Evolutionary conservation across 805 yeast species (phyloP).

Genomic region (Myxozyma geophila): DNA sequence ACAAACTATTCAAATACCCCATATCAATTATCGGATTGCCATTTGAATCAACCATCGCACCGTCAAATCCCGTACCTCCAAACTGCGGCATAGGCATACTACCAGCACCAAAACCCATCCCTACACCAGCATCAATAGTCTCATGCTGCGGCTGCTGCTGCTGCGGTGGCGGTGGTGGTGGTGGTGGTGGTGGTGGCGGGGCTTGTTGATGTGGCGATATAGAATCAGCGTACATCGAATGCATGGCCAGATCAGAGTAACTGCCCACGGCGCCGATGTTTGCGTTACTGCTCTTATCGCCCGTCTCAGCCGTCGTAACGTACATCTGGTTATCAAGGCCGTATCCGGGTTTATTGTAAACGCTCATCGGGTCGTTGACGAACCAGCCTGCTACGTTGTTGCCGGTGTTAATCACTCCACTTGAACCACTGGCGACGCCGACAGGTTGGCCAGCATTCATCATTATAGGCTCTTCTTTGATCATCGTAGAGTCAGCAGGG

Average conservation of each 20-base stretch:
- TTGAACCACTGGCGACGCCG: too few relatives aligned
- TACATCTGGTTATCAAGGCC: not conserved
- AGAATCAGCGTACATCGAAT: not conserved
- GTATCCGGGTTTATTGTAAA: not conserved
- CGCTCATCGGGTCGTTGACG: not conserved
- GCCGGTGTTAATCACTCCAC: too few relatives aligned
- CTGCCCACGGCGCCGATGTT: not conserved
- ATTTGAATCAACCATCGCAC: conserved; percentile 7
- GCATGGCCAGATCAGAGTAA: conserved; percentile 6
- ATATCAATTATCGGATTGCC: conserved; percentile 17
- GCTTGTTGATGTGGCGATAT: not conserved
- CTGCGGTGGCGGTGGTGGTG: too few relatives aligned
- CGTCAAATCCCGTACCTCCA: conserved; percentile 11
- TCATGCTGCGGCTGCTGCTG: not conserved
- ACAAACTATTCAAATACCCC: conserved; percentile 21
- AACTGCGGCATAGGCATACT: conserved; percentile 1
- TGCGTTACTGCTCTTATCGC: not conserved
- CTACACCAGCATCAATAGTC: not conserved
- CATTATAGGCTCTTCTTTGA: not conserved
- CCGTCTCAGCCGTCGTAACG: not conserved
- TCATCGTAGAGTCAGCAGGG: not conserved
- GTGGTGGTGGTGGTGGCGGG: too few relatives aligned
- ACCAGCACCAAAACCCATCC: not conserved
- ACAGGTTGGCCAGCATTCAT: too few relatives aligned
- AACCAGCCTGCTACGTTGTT: not conserved